Base-by-base conservation (phyloP, 805 yeast species). In the Schizosaccharomyces lindneri region DNA sequence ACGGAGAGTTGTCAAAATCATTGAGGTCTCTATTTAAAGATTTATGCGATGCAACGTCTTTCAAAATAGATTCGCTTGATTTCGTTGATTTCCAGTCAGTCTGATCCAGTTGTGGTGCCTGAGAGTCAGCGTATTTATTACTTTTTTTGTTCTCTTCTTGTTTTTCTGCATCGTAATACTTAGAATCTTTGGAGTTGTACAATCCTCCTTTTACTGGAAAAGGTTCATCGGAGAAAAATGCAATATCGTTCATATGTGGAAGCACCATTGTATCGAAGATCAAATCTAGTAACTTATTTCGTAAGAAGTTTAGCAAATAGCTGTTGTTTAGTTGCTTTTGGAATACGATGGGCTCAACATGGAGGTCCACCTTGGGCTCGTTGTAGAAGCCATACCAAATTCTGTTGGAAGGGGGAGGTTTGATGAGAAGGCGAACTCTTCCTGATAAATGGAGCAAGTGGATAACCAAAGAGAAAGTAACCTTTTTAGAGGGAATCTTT, bases 381-480 rank as follows among this genome's bases (percentile, higher is more conserved):
- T 78, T 71, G 64, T 81, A 85, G 70, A 88, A 93, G 1, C 86
- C 80, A 68, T 87, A 93, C 98, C 98, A 93, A 0, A 93, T 67
- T 67, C 98, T 78, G 61, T 81, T 82, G 1, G 95, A 82, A 7
- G 98, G 97, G 1, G 96, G 95, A 0, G 94, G 87, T 68, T 93
- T 93, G 43, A 90, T 69, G 51, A 79, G 73, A 24, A 89, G 67
- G 0, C 85, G 68, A 62, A 90, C 65, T 1, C 85, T 84, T 0
- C 98, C 98, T 61, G 82, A 81, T 3, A 93, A 66, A 66, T 76
- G 80, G 62, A 2, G n/a, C 24, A 48, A n/a, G 5, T 9, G 24
- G 15, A 48, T 24, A 3, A n/a, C 29, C 15, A 48, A 5, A 48
- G 55, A n/a, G 27, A 48, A 48, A 2, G 6, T n/a, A 6, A 48